Conservation (phyloP, 1,284 basidiomycete genomes). For the Puccinia novopanici region DNA sequence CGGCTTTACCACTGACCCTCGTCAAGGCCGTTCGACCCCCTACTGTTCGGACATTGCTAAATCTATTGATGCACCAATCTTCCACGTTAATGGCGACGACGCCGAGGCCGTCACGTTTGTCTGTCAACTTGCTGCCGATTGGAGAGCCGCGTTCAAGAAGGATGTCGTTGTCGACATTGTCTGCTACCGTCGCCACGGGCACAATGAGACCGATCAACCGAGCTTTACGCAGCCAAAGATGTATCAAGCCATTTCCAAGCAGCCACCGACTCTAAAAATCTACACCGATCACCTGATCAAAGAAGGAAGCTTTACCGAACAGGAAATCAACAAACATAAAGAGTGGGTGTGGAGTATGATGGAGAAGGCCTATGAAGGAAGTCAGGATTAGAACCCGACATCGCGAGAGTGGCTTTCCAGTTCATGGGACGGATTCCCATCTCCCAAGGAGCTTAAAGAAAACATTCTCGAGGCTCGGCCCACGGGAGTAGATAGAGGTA, state of each 20-base stretch:
- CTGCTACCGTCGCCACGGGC: constrained; percentile 96
- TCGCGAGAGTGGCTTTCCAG: constrained; percentile 95
- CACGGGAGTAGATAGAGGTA: constrained; percentile 77
- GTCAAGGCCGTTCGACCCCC: constrained; percentile 94
- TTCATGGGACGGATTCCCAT: constrained; percentile 98
- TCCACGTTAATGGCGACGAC: constrained; percentile 99
- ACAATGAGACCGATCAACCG: constrained; percentile 99
- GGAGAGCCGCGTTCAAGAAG: constrained; percentile 97
- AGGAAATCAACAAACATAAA: constrained; percentile 97
- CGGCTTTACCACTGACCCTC: constrained; percentile 98
- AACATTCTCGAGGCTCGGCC: constrained; percentile 82
- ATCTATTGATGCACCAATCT: constrained; percentile 96
- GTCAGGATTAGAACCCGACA: constrained; percentile 92
- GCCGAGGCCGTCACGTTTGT: constrained; percentile 81
- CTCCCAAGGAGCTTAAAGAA: constrained; percentile 91
- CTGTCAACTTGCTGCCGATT: constrained; percentile 95
- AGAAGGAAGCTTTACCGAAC: constrained; percentile 90
- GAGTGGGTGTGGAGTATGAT: constrained; percentile 99
- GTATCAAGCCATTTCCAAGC: constrained; percentile 95
- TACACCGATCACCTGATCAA: constrained; percentile 89
- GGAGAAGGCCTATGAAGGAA: constrained; percentile 83
- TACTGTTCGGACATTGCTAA: constrained; percentile 99
- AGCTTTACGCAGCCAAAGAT: constrained; percentile 98
- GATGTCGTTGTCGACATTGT: constrained; percentile 98
- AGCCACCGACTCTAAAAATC: constrained; percentile 85